A percentile compares a stretch with the other conserved stretches of the same genome.
Evolutionary conservation across 108 stramenopile species (phyloP).

Genomic region (Cyclostephanos invisitatus): DNA sequence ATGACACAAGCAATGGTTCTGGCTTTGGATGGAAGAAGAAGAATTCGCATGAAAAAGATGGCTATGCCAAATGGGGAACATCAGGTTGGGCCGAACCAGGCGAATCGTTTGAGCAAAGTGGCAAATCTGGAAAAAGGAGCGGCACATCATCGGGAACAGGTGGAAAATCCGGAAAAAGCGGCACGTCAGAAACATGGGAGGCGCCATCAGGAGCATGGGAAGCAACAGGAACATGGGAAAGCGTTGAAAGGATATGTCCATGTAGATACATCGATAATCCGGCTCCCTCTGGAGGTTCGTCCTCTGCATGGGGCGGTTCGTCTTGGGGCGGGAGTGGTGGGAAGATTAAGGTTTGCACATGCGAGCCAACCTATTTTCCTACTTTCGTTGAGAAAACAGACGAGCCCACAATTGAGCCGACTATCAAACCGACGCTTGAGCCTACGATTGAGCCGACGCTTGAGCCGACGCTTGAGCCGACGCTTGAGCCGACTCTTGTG

Average conservation of each 20-base stretch:
- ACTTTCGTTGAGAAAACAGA: background rate
- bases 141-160: background rate
- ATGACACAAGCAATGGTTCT: background rate
- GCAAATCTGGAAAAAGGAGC: background rate
- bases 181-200: background rate
- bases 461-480: background rate
- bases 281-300: background rate
- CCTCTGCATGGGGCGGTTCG: constrained; percentile 3
- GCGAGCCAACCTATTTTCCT: constrained; percentile 9
- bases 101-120: background rate
- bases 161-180: background rate
- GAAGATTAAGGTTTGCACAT: constrained; percentile 12
- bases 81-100: too few relatives aligned
- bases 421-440: background rate
- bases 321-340: background rate
- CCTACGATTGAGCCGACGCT: background rate
- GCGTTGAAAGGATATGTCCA: background rate
- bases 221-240: background rate
- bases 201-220: background rate
- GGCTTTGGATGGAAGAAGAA: background rate
- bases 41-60: background rate
- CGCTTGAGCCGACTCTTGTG: background rate
- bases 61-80: background rate
- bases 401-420: background rate
- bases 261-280: background rate